phyloP scores from a whole-genome alignment of 495 filamentous ascomycete species.

The Endocarpon pusillum region DNA sequence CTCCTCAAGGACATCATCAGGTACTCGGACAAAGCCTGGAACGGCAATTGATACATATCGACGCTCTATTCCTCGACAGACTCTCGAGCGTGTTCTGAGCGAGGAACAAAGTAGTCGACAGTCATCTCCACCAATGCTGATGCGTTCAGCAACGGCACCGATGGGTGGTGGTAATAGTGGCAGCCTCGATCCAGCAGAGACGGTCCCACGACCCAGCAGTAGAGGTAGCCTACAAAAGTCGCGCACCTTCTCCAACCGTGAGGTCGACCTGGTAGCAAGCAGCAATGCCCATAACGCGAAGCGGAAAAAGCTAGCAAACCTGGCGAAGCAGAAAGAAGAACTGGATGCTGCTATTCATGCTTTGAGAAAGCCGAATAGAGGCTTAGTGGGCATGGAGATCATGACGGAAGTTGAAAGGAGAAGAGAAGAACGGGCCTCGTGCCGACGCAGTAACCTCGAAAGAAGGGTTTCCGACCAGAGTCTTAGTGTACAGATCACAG shows the following conservation, averaged over 20 bases:
- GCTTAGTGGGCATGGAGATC: conserved; percentile 54
- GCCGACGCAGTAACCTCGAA: conserved; percentile 48
- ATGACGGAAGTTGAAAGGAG: conserved; percentile 54
- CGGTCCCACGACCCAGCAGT: conserved; percentile 21
- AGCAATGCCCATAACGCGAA: conserved; percentile 45
- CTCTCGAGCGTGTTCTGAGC: conserved; percentile 53
- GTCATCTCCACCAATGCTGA: conserved; percentile 34
- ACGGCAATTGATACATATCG: conserved; percentile 30
- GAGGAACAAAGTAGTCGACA: conserved; percentile 40
- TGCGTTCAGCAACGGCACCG: conserved; percentile 50
- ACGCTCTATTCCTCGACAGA: conserved; percentile 32
- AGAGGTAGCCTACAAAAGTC: conserved; percentile 39
- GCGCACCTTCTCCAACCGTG: conserved; percentile 44
- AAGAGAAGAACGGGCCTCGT: conserved; percentile 26
- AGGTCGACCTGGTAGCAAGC: conserved; percentile 46
- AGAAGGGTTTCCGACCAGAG: too few species aligned
- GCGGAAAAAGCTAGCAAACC: conserved; percentile 51
- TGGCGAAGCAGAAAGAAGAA: conserved; percentile 52
- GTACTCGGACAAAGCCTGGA: conserved; percentile 35
- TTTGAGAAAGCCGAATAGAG: conserved; percentile 74
- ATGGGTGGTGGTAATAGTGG: conserved; percentile 20
- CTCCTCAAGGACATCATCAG: conserved; percentile 14
- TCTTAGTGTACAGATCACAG: conserved; percentile 52
- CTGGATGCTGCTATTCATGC: conserved; percentile 67
- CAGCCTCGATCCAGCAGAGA: conserved; percentile 19